Base-by-base conservation (phyloP, 2,329 filamentous ascomycete species). In the Aspergillus sp. region DNA sequence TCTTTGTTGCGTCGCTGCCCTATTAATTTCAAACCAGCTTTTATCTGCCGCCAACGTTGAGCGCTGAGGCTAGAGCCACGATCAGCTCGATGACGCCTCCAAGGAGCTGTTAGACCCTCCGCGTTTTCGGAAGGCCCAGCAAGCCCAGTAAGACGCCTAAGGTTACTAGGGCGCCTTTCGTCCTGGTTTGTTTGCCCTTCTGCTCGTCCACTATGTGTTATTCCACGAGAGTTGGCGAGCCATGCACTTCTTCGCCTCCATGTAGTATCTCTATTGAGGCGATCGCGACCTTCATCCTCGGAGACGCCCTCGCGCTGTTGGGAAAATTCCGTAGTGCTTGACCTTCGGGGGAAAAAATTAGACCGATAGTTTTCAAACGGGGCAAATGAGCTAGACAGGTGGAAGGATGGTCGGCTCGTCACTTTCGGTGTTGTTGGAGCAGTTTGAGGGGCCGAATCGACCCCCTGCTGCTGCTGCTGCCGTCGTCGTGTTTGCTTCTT, bases 41-140 rank as follows among this genome's bases (percentile, higher is more conserved):
- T 97, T 59, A 98, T 80, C 61, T 94, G 88, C 51, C 84, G 85
- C 93, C 93, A 98, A 71, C 88, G 89, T 57, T 91, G 86, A 12
- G 82, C 89, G 57, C 72, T 72, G 6, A 86, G 83, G 11, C 84
- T 89, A 2, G 85, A 81, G 26, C 85, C 82, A 53, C 85, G 76
- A 51, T 90, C 86, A 33, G 67, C 60, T 27, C 79, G 68, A 51
- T 72, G 68, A 33, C 69, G 64, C 46, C 65, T 66, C 67, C 69
- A 68, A 37, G 81, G 73, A 10, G 77, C 76, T 53, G 84, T 77
- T 13, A 79, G 76, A 46, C 85, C 82, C 8, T 85, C 85, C 35
- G 75, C 69, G 48, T 81, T 71, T 29, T 75, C 79, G n/a, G 81
- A 77, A 19, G 81, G 79, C 11, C 80, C 78, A 47, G 84, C 79